A percentile compares a stretch with the other conserved stretches of the same genome.
Conservation (phyloP, 2,329 filamentous ascomycete genomes). For the Exophiala calicioides region DNA sequence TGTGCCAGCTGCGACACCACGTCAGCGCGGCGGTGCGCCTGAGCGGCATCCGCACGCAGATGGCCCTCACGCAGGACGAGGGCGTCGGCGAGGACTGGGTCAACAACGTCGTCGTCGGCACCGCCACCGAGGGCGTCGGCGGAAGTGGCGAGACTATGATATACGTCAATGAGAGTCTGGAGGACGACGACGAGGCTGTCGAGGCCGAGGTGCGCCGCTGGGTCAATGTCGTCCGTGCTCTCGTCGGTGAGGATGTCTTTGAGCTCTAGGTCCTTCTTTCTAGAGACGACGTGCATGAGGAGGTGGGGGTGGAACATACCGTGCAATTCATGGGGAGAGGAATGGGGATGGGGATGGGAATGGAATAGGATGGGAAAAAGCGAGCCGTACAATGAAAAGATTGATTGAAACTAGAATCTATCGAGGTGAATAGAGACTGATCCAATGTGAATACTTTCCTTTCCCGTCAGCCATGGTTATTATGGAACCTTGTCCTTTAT, state of each 20-base stretch:
- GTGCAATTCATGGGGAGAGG: too few species aligned
- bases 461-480: too few species aligned
- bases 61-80: constrained; percentile 66
- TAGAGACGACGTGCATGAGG: too few species aligned
- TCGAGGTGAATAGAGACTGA: too few species aligned
- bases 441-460: too few species aligned
- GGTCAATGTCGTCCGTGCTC: constrained; percentile 86
- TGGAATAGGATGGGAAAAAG: too few species aligned
- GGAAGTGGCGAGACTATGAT: constrained; percentile 76
- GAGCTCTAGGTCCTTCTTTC: too few species aligned
- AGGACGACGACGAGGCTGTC: constrained; percentile 92
- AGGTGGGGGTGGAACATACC: too few species aligned
- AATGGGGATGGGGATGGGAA: too few species aligned
- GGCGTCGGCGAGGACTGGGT: constrained; percentile 92
- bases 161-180: constrained; percentile 90
- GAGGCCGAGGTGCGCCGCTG: constrained; percentile 86
- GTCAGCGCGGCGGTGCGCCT: constrained; percentile 72
- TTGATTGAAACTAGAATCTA: too few species aligned
- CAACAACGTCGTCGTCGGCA: constrained; percentile 40
- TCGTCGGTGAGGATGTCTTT: constrained; percentile 73
- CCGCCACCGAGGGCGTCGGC: constrained; percentile 22
- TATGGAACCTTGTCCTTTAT: too few species aligned
- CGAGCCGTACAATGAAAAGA: too few species aligned
- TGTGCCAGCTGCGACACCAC: constrained; percentile 74
- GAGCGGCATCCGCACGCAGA: constrained; percentile 79